Percentiles rank a stretch among this genome's conserved stretches.
Conservation (phyloP, 1,139 yeast genomes). For the Pichia sp. region DNA sequence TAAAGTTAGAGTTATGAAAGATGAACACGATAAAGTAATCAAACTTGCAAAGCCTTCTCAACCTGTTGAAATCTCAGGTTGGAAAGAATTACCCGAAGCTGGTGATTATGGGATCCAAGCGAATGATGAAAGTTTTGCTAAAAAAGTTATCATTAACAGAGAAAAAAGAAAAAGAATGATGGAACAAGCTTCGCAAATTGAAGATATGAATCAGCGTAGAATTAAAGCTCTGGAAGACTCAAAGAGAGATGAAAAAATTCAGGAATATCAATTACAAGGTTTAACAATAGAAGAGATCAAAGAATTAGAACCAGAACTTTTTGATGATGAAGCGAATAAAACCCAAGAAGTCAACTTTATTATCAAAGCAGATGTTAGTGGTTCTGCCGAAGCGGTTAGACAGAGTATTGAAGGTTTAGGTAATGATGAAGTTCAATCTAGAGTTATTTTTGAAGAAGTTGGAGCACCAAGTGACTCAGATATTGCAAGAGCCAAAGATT, state of each 20-base stretch:
- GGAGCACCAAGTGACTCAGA: constrained; percentile 86
- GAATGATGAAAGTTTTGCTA: constrained; percentile 64
- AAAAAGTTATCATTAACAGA: constrained; percentile 65
- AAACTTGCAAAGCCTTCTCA: constrained; percentile 78
- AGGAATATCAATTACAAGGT: constrained; percentile 53
- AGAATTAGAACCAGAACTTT: constrained; percentile 30
- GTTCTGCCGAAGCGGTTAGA: constrained; percentile 52
- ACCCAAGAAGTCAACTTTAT: constrained; percentile 52
- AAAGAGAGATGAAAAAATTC: constrained; percentile 44
- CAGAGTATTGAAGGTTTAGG: constrained; percentile 81
- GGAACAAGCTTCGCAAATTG: constrained; percentile 62
- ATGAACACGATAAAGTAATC: constrained; percentile 62
- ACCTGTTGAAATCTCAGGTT: constrained; percentile 89
- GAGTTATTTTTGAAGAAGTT: constrained; percentile 67
- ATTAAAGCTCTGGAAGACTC: constrained; percentile 42
- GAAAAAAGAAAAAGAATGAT: constrained; percentile 49
- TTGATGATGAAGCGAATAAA: constrained; percentile 27
- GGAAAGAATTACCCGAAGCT: constrained; percentile 90
- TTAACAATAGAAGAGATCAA: constrained; percentile 39
- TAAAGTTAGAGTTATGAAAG: constrained; percentile 75
- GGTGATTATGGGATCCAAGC: constrained; percentile 86
- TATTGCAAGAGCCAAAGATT: constrained; percentile 70
- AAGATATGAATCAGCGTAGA: constrained; percentile 57
- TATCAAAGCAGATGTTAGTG: constrained; percentile 83
- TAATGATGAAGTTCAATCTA: constrained; percentile 72